phyloP scores from a whole-genome alignment of 2,329 filamentous ascomycete species.

The Botryotinia convoluta region DNA sequence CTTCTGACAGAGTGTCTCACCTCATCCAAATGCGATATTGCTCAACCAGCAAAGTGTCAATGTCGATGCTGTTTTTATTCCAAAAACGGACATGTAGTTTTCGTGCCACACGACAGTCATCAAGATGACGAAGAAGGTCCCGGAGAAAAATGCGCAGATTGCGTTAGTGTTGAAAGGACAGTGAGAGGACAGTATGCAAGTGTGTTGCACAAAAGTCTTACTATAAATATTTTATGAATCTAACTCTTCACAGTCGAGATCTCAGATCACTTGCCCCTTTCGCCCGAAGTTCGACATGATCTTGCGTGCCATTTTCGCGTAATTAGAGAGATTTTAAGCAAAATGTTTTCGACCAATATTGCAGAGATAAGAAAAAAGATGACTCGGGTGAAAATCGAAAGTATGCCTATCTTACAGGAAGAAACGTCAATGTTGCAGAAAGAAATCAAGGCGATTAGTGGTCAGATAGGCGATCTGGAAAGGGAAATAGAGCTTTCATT shows the following conservation, averaged over 20 bases:
- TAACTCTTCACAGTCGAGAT: neutral
- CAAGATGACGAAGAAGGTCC: neutral
- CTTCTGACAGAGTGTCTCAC: neutral
- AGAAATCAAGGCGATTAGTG: neutral
- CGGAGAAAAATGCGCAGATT: neutral
- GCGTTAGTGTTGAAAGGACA: neutral
- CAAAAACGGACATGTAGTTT: neutral
- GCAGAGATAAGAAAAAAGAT: neutral
- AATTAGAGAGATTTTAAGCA: neutral
- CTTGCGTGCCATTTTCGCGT: neutral
- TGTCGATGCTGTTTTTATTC: neutral
- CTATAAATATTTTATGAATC: neutral
- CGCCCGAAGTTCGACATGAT: neutral
- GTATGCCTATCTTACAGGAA: neutral
- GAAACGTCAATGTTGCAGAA: neutral
- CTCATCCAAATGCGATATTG: neutral
- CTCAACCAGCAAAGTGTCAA: neutral
- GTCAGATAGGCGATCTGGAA: neutral
- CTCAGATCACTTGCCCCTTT: neutral
- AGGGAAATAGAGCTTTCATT: neutral
- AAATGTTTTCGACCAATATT: neutral
- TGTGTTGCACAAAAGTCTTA: neutral
- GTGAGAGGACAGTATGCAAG: constrained; percentile 1
- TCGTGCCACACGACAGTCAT: neutral
- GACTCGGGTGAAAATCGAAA: neutral